Base-by-base conservation (phyloP, 768 basidiomycete species). In the Panus rudis region DNA sequence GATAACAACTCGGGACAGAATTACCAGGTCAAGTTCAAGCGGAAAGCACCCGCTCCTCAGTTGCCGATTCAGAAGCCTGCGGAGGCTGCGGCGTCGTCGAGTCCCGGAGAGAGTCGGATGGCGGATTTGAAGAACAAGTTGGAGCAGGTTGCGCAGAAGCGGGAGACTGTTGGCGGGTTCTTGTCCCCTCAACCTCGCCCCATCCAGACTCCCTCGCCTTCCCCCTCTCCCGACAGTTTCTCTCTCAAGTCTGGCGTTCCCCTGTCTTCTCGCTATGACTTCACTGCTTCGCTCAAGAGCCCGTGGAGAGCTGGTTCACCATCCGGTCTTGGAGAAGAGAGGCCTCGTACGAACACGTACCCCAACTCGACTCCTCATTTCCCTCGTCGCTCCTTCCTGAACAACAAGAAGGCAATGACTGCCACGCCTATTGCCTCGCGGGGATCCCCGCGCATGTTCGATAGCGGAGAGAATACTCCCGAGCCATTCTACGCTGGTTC, bases 1-100 rank as follows among this genome's bases (percentile, higher is more conserved):
- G 94, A 98, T 62, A 93, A 89, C 66, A 94, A 96, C 57, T 59
- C 53, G 20, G 82, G 84, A 2, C 59, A 70, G 42, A 89, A 98
- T 58, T 97, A 94, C 61, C 67, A 77, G 37, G 76, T 87, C 42
- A 76, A 70, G 43, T 93, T 97, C 57, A 63, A 62, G 42, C 65
- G 66, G 49, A 50, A 57, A 52, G 46, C 16, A 35, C 20, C 12
- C 28, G 40, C 30, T 46, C 30, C 47, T 57, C 24, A 52, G 58
- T 49, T 49, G 13, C 37, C 34, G 26, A 52, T 52, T 23, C 58
- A 61, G 45, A 53, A 55, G 41, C 52, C 46, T 21, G 49, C 53
- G 31, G 40, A 56, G 28, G 60, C 51, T 33, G 51, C 61, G 39
- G 62, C 58, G 28, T 48, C 35, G 57, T 67, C 53, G 56, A 23